Evolutionary conservation across 306 rosid genomes (phyloP), one percentile per base, ranked within the genome.

Genomic region (Vigna trinervia): DNA sequence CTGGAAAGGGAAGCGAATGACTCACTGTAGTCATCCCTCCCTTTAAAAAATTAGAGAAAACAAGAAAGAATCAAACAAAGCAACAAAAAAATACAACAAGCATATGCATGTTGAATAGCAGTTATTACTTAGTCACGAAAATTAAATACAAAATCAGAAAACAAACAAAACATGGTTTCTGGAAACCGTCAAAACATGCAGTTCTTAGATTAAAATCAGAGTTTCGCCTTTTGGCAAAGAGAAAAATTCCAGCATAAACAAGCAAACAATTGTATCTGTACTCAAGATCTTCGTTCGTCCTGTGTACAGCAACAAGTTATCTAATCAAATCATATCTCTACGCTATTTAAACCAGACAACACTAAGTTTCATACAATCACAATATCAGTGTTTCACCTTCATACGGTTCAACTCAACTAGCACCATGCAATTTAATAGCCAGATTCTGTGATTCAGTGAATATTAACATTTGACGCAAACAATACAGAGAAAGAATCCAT

Each of bases 1-100:
- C n/a, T 23, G 59, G 50, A 50, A 67, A 23, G 48, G 43, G 19
- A 58, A 60, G 22, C 23, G 22, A n/a, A 73, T 17, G 59, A 60
- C 32, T 32, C 53, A 26, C 50, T 51, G 19, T 45, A 20, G 13
- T 38, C 71, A 15, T 46, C 58, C 43, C 54, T 45, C 64, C 36
- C 14, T 59, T 43, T 12, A 53, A 57, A 23, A 6, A 48, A 67
- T 23, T 68, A 68, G 2, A 60, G 3, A 12, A 50, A 41, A 69
- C 28, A 45, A 10, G 3, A 38, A 68, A 36, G 58, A 20, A 39
- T 60, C 43, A 12, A 39, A 50, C 32, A 12, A 39, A 50, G 19
- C 19, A 17, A 7, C 53, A 5, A 39, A 50, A 7, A 53, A 74
- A 66, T 34, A 20, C 45, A 47, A 32, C n/a, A 0, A 62, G 23